Percentiles rank a stretch among this genome's conserved stretches.
These are phyloP conservation scores for Fragaria nilgerrensis DNA, from an alignment of 306 rosid species.

Conservation along the genomic window DNA sequence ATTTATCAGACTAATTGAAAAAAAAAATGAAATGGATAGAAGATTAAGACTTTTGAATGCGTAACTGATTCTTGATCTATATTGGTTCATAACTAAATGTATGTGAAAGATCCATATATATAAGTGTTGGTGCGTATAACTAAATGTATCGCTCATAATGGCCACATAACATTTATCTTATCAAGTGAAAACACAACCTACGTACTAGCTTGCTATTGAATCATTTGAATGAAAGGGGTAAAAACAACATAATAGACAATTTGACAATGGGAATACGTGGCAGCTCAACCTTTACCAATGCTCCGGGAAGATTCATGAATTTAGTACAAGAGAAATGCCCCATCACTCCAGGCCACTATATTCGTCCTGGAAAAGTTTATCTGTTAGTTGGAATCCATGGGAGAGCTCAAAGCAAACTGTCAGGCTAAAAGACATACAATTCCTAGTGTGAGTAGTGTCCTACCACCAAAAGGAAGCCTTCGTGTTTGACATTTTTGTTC, in stretches of 20 bases:
- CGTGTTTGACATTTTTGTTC: background rate
- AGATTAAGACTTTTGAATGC: background rate
- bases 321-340: background rate
- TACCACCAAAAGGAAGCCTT: background rate
- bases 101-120: background rate
- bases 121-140: background rate
- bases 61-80: background rate
- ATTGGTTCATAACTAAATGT: background rate
- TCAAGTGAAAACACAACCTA: background rate
- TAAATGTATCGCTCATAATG: too few species aligned
- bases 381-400: conserved; percentile 10
- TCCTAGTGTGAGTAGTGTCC: background rate
- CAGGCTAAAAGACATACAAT: background rate
- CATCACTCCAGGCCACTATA: background rate
- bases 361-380: background rate
- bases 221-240: background rate
- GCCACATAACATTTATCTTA: too few species aligned
- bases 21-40: background rate
- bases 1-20: fast-evolving
- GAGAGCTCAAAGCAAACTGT: background rate
- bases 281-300: background rate
- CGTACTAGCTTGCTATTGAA: background rate
- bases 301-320: conserved; percentile 7
- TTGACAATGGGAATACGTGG: background rate
- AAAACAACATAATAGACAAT: background rate